Evolutionary conservation across 768 basidiomycete species (phyloP), one percentile per base, ranked within the genome.

Genomic region (Mycena floridula): DNA sequence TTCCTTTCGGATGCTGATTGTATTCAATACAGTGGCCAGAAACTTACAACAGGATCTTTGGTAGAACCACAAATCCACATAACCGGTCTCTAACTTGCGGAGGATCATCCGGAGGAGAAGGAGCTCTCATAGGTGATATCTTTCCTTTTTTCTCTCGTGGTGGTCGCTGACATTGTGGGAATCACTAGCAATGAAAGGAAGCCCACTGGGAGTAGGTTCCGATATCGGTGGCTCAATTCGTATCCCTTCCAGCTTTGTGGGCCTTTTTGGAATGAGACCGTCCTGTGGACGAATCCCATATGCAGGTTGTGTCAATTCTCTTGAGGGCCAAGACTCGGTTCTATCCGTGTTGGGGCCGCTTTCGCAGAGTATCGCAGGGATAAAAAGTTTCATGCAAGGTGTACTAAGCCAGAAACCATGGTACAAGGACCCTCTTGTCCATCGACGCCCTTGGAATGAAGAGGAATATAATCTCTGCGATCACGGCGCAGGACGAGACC

Each of bases 21-120:
- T n/a, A n/a, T n/a, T n/a, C n/a, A n/a, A n/a, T 15, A 48, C 51
- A 87, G 88, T 88, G 81, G 76, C 69, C 73, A 1, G 90, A 95
- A 59, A 82, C 86, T 0, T 79, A 71, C 66, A 93, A 93, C 55
- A 63, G 80, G 48, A 68, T 91, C 23, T 93, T 85, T 53, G 90
- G 89, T 2, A 70, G 86, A 42, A 92, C 91, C 0, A 55, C 66
- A 13, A 90, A 92, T 54, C 90, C 90, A 0, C 66, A 72, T 56
- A 89, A 91, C 56, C 75, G 82, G 8, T 69, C 70, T 15, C 66
- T 89, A 37, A 89, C 85, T 5, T 64, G 69, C 4, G 89, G 90
- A 9, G 91, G 91, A 2, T 91, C 88, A 0, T 87, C 84, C 3
- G 91, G 91, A 5, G 91, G 90, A 25, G 91, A 93, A 65, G 85